Base-by-base conservation (phyloP, 805 yeast species). In the Kodamaea laetipori region DNA sequence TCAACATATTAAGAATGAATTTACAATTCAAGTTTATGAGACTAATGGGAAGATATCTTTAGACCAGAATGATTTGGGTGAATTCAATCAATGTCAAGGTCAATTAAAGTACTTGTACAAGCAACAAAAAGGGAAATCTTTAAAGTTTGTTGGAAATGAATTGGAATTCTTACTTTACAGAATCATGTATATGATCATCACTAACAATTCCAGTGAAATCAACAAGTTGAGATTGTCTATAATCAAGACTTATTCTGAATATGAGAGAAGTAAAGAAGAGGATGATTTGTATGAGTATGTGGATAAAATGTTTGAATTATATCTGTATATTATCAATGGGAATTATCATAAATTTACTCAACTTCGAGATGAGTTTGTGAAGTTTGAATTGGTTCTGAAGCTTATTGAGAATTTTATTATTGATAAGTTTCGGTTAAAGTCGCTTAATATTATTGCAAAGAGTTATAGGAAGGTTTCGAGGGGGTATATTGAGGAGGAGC, bases 1-100 rank as follows among this genome's bases (percentile, higher is more conserved):
- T 7, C 99, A 92, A 65, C 86, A 86, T 57, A 82, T 92, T 34
- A 83, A 83, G 54, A 81, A 81, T 55, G 81, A 77, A 34, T 86
- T 94, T 58, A 79, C 97, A 0, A 78, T 89, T 4, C 58, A 67
- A 43, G 96, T 89, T 0, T 92, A 94, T 62, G 94, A 89, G 62
- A 76, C 82, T 2, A 95, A 92, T 63, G 94, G 94, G 3, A 78
- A 90, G 38, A 69, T 90, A n/a, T 95, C 97, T 0, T 74, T 92
- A 28, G 85, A 82, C 52, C 82, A 85, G 57, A 75, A 78, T 31
- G 99, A 92, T 62, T 66, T 92, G 49, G 97, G 97, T 7, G 98
- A 94, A 62, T 90, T 86, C 61, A 94, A 94, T 66, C 97, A 92
- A 61, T 94, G 98, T 60, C 95, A 86, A 62, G 80, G 95, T 11